Conservation (phyloP, 257 asterid species). For the Gynochthodes officinalis region DNA sequence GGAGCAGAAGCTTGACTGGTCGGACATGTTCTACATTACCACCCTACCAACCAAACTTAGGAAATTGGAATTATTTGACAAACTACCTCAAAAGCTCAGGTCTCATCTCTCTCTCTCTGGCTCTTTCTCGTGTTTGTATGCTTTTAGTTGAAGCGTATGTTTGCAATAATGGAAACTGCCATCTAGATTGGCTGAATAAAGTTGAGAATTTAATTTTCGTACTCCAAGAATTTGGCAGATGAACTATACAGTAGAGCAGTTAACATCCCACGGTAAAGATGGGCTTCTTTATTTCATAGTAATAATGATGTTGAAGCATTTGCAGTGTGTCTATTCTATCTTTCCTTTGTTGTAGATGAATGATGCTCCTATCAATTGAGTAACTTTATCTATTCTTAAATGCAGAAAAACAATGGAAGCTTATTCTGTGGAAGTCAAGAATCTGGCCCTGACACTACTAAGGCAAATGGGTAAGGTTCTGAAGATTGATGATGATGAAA, state of each 20-base stretch:
- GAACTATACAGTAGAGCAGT: background rate
- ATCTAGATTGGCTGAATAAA: background rate
- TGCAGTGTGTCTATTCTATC: background rate
- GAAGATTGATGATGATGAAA: slow-evolving; percentile 37
- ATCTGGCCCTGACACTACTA: slow-evolving; percentile 34
- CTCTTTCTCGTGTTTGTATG: background rate
- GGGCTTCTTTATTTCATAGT: background rate
- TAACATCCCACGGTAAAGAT: background rate
- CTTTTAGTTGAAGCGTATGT: background rate
- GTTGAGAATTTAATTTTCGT: background rate
- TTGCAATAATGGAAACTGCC: background rate
- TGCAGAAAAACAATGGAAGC: slow-evolving; percentile 39
- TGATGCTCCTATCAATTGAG: background rate
- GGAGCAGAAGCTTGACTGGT: slow-evolving; percentile 61
- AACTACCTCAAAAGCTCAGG: slow-evolving; percentile 41
- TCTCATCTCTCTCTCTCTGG: slow-evolving; percentile 13
- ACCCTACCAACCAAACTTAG: slow-evolving; percentile 37
- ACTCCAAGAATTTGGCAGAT: background rate
- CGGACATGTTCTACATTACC: slow-evolving; percentile 49
- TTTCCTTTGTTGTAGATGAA: background rate
- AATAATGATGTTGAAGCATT: background rate
- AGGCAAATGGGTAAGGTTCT: slow-evolving; percentile 41
- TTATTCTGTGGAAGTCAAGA: slow-evolving; percentile 35
- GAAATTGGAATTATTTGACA: slow-evolving; percentile 30
- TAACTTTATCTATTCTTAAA: background rate